Conservation (phyloP, 768 basidiomycete genomes). For the Mycena amicta region DNA sequence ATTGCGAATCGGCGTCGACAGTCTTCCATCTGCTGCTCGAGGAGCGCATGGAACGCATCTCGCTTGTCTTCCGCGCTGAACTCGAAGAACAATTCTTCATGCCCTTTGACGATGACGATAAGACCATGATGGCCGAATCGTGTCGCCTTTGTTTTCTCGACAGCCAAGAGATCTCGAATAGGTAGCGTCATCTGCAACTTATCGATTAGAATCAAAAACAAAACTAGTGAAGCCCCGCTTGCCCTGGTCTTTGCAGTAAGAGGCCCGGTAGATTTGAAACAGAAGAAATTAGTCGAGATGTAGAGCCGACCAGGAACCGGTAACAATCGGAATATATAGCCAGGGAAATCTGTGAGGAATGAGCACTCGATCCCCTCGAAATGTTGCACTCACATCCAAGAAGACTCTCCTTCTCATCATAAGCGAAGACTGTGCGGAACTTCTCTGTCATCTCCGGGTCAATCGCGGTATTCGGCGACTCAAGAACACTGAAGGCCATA, state of each 20-base stretch:
- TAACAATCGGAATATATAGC: slow-evolving; percentile 87
- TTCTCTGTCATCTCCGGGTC: slow-evolving; percentile 72
- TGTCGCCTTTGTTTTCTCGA: slow-evolving; percentile 84
- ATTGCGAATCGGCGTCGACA: slow-evolving; percentile 50
- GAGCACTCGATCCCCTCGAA: not conserved
- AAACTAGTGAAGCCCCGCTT: slow-evolving; percentile 33
- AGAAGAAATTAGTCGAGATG: slow-evolving; percentile 90
- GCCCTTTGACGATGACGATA: slow-evolving; percentile 88
- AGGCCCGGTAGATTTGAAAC: slow-evolving; percentile 89
- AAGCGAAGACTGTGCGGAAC: slow-evolving; percentile 81
- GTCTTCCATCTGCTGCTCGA: slow-evolving; percentile 83
- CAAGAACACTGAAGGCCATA: slow-evolving; percentile 80
- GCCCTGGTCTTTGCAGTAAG: slow-evolving; percentile 83
- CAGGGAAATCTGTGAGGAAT: slow-evolving; percentile 73
- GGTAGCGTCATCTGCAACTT: slow-evolving; percentile 87
- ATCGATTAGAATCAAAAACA: not conserved
- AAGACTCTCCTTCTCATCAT: slow-evolving; percentile 84
- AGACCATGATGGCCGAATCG: slow-evolving; percentile 90
- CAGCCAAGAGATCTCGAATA: slow-evolving; percentile 82
- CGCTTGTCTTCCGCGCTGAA: slow-evolving; percentile 83
- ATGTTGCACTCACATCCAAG: slow-evolving; percentile 74
- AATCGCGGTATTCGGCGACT: slow-evolving; percentile 63
- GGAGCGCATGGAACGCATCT: slow-evolving; percentile 69
- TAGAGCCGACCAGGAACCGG: slow-evolving; percentile 88
- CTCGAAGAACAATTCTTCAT: slow-evolving; percentile 98